These are phyloP conservation scores for Saposhnikovia divaricata DNA, from an alignment of 129 eudicot genomes.

Conservation along the genomic window DNA sequence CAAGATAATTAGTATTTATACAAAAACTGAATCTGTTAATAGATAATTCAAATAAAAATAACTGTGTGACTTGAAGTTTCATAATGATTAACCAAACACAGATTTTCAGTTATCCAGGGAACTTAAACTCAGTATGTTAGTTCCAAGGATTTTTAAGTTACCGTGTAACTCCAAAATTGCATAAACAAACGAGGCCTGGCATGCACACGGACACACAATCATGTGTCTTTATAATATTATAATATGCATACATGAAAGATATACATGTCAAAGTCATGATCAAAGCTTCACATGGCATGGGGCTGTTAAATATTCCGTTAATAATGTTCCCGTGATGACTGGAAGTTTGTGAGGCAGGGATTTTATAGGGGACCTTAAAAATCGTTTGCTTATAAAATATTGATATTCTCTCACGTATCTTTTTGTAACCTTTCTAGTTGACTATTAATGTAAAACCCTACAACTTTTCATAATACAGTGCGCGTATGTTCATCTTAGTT, in stretches of 20 bases:
- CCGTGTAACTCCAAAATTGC: too few relatives aligned
- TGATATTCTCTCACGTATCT: background rate
- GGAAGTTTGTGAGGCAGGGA: constrained; percentile 5
- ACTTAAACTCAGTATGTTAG: too few relatives aligned
- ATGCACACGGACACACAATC: constrained; percentile 1
- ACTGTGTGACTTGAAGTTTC: too few relatives aligned
- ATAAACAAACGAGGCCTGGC: too few relatives aligned
- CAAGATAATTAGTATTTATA: too few relatives aligned
- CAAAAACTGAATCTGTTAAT: too few relatives aligned
- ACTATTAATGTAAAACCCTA: background rate
- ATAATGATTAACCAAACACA: too few relatives aligned
- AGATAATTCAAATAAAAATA: too few relatives aligned
- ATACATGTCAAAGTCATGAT: background rate
- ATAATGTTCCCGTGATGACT: constrained; percentile 10
- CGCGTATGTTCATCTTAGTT: background rate
- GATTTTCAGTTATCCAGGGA: too few relatives aligned
- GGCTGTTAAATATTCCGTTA: background rate
- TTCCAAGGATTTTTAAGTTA: too few relatives aligned
- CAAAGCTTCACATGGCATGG: constrained; percentile 15
- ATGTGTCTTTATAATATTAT: too few relatives aligned
- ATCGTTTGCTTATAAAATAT: background rate
- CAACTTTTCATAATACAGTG: background rate
- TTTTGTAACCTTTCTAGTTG: background rate
- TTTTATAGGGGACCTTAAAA: background rate
- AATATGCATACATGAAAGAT: background rate